Evolutionary conservation across 2,329 filamentous ascomycete genomes (phyloP), one percentile per base, ranked within the genome.

Genomic region (Alternaria consortialis): DNA sequence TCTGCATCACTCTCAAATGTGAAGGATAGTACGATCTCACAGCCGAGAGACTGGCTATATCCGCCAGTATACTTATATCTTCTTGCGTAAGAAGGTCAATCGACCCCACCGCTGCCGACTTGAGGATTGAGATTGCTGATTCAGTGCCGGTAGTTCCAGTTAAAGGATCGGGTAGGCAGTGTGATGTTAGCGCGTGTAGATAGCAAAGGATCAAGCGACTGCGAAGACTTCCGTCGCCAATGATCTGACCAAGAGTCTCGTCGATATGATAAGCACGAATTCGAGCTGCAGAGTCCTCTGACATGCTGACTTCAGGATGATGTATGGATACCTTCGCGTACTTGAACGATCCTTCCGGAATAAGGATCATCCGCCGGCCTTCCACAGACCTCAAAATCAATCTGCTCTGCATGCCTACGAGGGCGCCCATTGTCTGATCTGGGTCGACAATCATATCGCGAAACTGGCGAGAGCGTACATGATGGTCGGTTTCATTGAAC

Each of bases 161-260:
- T 0, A 88, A 75, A 0, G 73, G 74, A 64, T 89, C 86, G 0
- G 83, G 82, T 0, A 87, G 72, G 27, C 80, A 85, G 50, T 81
- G 80, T 0, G 86, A 85, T 0, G 87, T 89, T 0, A 87, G 57
- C 0, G 83, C 85, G 62, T 89, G 86, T 0, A 89, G 71, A 29
- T 84, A 84, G 8, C 59, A 77, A 0, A 87, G 74, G 17, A 82
- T 80, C 0, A 90, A 74, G 53, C 84, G 86, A 70, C 84, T 86
- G 11, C 82, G 79, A 0, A 88, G 47, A 12, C 76, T 84, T 0
- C 83, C 84, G 62, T 83, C 85, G 17, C 85, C 84, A 0, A 80
- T 61, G 0, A 91, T 67, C 3, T 83, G 77, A 0, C 86, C 82
- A 0, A 90, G 80, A 1, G 73, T 72, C 0, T 64, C 46, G 60